These are phyloP conservation scores for Corynespora cassiicola DNA, from an alignment of 2,329 filamentous ascomycete genomes.

Conservation along the genomic window DNA sequence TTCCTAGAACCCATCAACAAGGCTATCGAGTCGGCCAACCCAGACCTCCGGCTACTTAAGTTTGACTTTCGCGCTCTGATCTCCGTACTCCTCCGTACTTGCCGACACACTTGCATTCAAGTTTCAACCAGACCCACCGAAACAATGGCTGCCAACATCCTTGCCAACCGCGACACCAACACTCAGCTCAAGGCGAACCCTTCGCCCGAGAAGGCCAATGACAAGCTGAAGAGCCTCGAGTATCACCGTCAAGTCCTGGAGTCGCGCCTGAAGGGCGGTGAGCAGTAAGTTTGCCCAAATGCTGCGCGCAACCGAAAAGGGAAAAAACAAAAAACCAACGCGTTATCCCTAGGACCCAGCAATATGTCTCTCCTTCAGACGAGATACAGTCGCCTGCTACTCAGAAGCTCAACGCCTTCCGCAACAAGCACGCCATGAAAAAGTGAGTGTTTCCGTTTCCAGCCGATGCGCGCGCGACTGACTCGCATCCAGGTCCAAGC, in stretches of 20 bases:
- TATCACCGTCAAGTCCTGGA: slow-evolving; percentile 79
- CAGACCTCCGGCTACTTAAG: no score
- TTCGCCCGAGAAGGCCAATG: slow-evolving; percentile 35
- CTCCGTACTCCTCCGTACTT: not conserved
- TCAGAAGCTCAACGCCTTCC: slow-evolving; percentile 80
- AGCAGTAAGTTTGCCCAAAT: slow-evolving; percentile 64
- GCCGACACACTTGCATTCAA: slow-evolving; percentile 1
- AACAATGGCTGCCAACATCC: slow-evolving; percentile 66
- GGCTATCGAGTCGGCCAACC: no score
- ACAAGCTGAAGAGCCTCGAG: slow-evolving; percentile 63
- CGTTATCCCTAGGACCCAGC: slow-evolving; percentile 51
- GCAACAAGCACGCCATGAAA: slow-evolving; percentile 82
- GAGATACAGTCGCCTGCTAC: slow-evolving; percentile 87
- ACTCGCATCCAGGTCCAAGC: slow-evolving; percentile 39
- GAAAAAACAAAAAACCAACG: slow-evolving; percentile 18
- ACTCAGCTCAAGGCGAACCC: slow-evolving; percentile 41
- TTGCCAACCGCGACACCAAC: slow-evolving; percentile 73
- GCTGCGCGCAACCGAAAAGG: no score
- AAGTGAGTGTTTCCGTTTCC: slow-evolving; percentile 48
- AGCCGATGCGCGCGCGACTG: no score
- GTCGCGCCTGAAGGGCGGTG: slow-evolving; percentile 72
- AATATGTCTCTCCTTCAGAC: slow-evolving; percentile 85
- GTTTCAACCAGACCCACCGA: slow-evolving; percentile 1
- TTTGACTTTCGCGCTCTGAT: no score
- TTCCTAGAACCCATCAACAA: no score